Conservation (phyloP, 2,329 filamentous ascomycete genomes). For the Raffaelea albimanens region DNA sequence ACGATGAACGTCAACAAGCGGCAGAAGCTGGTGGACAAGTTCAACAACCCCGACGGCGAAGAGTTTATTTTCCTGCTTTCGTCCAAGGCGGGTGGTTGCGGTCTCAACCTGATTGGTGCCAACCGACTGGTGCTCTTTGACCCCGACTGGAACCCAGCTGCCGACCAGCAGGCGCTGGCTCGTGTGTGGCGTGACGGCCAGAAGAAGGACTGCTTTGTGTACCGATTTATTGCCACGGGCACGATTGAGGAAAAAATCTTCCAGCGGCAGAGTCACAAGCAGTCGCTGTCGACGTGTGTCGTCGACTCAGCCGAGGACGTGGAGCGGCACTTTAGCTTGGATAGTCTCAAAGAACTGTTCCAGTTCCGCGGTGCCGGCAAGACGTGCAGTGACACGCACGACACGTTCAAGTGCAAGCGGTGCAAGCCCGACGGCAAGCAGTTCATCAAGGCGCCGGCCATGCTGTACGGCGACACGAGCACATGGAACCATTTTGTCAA, state of each 20-base stretch:
- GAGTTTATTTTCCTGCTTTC: slow-evolving; percentile 96
- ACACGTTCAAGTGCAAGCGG: slow-evolving; percentile 96
- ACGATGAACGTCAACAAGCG: slow-evolving; percentile 98
- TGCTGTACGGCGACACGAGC: slow-evolving; percentile 96
- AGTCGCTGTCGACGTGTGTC: slow-evolving; percentile 89
- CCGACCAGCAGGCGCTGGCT: slow-evolving; percentile 92
- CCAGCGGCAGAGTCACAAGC: slow-evolving; percentile 96
- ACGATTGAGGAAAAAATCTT: slow-evolving; percentile 99
- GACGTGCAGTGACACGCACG: slow-evolving; percentile 89
- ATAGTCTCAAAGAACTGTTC: slow-evolving; percentile 86
- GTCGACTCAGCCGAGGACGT: slow-evolving; percentile 96
- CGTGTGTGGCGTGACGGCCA: slow-evolving; percentile 98
- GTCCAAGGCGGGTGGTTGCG: slow-evolving; percentile 93
- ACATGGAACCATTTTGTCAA: slow-evolving; percentile 99
- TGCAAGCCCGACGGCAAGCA: slow-evolving; percentile 84
- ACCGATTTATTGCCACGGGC: slow-evolving; percentile 96
- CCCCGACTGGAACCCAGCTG: slow-evolving; percentile 95
- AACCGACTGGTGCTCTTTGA: slow-evolving; percentile 95
- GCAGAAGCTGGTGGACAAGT: slow-evolving; percentile 93
- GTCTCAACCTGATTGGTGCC: slow-evolving; percentile 88
- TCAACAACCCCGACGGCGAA: slow-evolving; percentile 82
- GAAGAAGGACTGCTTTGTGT: slow-evolving; percentile 98
- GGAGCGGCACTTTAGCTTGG: slow-evolving; percentile 88
- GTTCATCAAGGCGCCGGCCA: slow-evolving; percentile 80
- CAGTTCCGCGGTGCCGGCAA: slow-evolving; percentile 63